Percentiles rank a stretch among this genome's conserved stretches.
Evolutionary conservation across 1,284 basidiomycete species (phyloP).

Genomic region (Trametes pubescens): DNA sequence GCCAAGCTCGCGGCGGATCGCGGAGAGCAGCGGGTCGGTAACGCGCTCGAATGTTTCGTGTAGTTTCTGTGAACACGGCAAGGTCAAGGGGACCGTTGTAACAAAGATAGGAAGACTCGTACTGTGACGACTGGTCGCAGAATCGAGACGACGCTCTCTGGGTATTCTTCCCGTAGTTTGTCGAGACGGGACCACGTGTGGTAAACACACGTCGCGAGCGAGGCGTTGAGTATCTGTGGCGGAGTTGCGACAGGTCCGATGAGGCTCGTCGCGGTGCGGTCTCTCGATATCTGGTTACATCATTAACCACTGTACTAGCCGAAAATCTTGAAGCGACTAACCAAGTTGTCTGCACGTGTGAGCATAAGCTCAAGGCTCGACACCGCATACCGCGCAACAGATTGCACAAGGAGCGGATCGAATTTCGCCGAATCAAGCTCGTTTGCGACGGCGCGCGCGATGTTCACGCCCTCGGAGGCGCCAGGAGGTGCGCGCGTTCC

Average conservation of each 20-base stretch:
- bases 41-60: conserved; percentile 67
- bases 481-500: conserved; percentile 77
- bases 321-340: conserved; percentile 48
- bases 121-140: conserved; percentile 74
- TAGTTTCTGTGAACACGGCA: conserved; percentile 57
- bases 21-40: conserved; percentile 72
- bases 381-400: conserved; percentile 78
- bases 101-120: conserved; percentile 9
- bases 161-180: conserved; percentile 76
- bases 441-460: conserved; percentile 83
- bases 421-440: conserved; percentile 94
- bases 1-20: conserved; percentile 82
- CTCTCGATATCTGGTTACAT: conserved; percentile 68
- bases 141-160: conserved; percentile 64
- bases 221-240: conserved; percentile 80
- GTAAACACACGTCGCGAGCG: conserved; percentile 81
- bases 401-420: conserved; percentile 86
- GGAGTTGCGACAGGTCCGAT: conserved; percentile 81
- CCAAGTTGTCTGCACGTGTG: conserved; percentile 70
- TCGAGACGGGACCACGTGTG: conserved; percentile 78
- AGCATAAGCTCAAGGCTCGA: conserved; percentile 73
- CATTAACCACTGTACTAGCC: conserved; percentile 7
- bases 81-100: background rate
- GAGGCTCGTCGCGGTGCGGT: conserved; percentile 80
- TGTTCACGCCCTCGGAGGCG: conserved; percentile 76